Conservation (phyloP, 805 yeast species). For the Kodamaea laetipori region DNA sequence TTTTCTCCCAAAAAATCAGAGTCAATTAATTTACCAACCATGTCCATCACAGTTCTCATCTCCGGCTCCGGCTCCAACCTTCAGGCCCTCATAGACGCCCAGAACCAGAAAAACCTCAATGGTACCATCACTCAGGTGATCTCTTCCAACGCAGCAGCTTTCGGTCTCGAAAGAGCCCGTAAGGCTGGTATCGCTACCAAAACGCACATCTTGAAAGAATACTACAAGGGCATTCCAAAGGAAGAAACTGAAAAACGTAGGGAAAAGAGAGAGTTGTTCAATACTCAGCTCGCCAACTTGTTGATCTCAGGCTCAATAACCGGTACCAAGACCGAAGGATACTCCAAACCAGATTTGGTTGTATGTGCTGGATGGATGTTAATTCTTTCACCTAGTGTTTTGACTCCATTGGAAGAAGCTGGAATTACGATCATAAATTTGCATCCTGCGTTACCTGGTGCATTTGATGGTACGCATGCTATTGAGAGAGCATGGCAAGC, state of each 20-base stretch:
- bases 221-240: conserved; percentile 75
- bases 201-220: conserved; percentile 69
- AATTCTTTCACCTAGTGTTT: conserved; percentile 76
- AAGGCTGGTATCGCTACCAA: conserved; percentile 69
- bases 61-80: conserved; percentile 96
- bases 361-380: conserved; percentile 99
- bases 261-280: conserved; percentile 68
- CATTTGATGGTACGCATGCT: conserved; percentile 96
- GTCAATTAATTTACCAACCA: conserved; percentile 13
- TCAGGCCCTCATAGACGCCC: conserved; percentile 89
- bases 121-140: conserved; percentile 71
- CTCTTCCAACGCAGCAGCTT: conserved; percentile 85
- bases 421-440: conserved; percentile 82
- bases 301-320: conserved; percentile 53
- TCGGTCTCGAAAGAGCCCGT: conserved; percentile 78
- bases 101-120: conserved; percentile 40
- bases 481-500: conserved; percentile 96
- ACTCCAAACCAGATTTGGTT: conserved; percentile 72
- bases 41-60: conserved; percentile 68
- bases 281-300: conserved; percentile 71
- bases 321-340: conserved; percentile 28
- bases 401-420: conserved; percentile 61
- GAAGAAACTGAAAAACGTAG: conserved; percentile 60
- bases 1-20: too few relatives aligned
- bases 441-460: conserved; percentile 97